Conservation (phyloP, 2,329 filamentous ascomycete species). For the Diaporthe citri region DNA sequence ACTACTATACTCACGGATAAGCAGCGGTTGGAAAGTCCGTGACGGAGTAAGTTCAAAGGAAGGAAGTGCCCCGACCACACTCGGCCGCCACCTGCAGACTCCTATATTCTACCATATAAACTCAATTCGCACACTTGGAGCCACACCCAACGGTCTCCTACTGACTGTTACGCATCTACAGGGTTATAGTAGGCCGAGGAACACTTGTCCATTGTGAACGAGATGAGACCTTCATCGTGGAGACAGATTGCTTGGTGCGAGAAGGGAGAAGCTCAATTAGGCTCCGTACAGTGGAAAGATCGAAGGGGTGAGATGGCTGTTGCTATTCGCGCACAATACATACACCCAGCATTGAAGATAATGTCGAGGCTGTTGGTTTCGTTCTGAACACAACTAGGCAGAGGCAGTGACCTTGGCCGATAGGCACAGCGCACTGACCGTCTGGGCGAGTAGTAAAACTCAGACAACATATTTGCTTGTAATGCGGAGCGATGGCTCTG, state of each 20-base stretch:
- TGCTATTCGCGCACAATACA: not conserved
- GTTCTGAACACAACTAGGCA: not conserved
- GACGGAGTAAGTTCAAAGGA: not conserved
- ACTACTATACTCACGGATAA: not conserved
- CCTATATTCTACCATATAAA: too few species aligned
- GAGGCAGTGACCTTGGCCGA: not conserved
- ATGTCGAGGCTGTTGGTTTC: not conserved
- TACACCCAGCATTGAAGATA: not conserved
- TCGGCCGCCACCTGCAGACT: too few species aligned
- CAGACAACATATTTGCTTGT: too few species aligned
- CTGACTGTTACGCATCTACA: fast-evolving
- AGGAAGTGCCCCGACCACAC: not conserved
- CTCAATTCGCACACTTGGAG: not conserved
- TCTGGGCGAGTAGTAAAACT: not conserved
- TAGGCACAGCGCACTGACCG: not conserved
- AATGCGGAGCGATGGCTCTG: too few species aligned
- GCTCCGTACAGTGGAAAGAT: not conserved
- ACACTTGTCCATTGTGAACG: not conserved
- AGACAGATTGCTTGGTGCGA: not conserved
- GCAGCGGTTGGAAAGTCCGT: not conserved
- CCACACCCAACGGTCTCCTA: fast-evolving
- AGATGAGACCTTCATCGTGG: not conserved
- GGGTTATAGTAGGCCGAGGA: too few species aligned
- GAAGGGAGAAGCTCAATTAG: not conserved
- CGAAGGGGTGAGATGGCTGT: not conserved